phyloP scores from a whole-genome alignment of 2,329 filamentous ascomycete species.

The Hansfordia pulvinata region DNA sequence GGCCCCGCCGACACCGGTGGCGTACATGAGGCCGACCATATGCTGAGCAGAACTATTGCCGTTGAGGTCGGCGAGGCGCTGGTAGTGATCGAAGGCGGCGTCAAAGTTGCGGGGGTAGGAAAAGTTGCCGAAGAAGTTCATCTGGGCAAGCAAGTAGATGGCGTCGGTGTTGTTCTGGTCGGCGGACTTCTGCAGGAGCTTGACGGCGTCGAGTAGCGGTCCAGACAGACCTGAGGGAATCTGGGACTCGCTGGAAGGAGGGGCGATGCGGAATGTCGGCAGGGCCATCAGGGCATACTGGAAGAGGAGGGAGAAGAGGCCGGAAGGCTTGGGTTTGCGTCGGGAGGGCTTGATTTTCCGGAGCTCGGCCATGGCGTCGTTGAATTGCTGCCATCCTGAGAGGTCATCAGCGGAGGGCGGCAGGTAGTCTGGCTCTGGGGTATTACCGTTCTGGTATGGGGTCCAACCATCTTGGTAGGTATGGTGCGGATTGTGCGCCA shows the following conservation, averaged over 20 bases:
- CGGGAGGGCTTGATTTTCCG: constrained; percentile 31
- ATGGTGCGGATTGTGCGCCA: too few species aligned
- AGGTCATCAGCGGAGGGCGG: constrained; percentile 4
- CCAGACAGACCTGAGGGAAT: constrained; percentile 22
- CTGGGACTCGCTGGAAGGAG: constrained; percentile 27
- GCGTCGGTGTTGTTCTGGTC: constrained; percentile 61
- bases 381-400: constrained; percentile 37
- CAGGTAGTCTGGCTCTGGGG: background rate
- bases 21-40: constrained; percentile 93
- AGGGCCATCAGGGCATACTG: constrained; percentile 32
- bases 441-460: constrained; percentile 18
- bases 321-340: constrained; percentile 27
- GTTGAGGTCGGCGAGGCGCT: constrained; percentile 57
- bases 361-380: constrained; percentile 35
- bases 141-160: constrained; percentile 76
- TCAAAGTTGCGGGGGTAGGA: constrained; percentile 72
- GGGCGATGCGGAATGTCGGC: constrained; percentile 32
- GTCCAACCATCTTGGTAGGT: constrained; percentile 13
- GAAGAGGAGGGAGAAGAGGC: constrained; percentile 27
- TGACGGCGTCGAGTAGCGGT: constrained; percentile 34
- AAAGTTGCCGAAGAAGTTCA: constrained; percentile 96
- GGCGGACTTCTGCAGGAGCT: constrained; percentile 37
- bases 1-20: constrained; percentile 73
- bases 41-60: constrained; percentile 90
- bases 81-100: constrained; percentile 69